Percentiles rank a stretch among this genome's conserved stretches.
These are phyloP conservation scores for Macrolepiota fuliginosa DNA, from an alignment of 768 basidiomycete species.

Conservation along the genomic window DNA sequence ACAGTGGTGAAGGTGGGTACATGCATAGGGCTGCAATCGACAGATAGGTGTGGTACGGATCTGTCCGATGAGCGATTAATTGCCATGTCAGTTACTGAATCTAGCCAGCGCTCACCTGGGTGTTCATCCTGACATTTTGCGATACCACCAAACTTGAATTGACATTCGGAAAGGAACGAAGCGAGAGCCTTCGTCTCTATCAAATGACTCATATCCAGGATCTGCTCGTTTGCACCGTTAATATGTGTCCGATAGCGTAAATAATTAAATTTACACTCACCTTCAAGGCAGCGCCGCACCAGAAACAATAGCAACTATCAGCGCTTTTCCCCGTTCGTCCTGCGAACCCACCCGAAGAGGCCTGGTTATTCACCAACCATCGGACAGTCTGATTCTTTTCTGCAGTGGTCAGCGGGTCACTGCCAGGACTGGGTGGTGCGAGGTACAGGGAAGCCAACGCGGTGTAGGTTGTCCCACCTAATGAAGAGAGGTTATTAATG, in stretches of 20 bases:
- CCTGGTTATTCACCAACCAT: constrained; percentile 80
- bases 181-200: constrained; percentile 57
- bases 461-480: constrained; percentile 94
- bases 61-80: constrained; percentile 31
- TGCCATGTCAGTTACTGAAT: not conserved
- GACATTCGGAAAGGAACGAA: constrained; percentile 69
- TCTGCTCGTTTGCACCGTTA: constrained; percentile 38
- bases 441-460: constrained; percentile 75
- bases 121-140: constrained; percentile 77
- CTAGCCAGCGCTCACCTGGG: constrained; percentile 54
- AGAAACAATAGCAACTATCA: constrained; percentile 97
- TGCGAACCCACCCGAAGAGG: constrained; percentile 72
- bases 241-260: not conserved
- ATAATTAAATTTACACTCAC: constrained; percentile 39
- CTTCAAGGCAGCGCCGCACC: constrained; percentile 80
- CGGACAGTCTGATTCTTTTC: constrained; percentile 58
- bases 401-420: constrained; percentile 26
- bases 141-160: constrained; percentile 89
- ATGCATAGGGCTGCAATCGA: constrained; percentile 80
- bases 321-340: constrained; percentile 86
- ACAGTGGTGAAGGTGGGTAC: constrained; percentile 43
- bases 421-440: constrained; percentile 27
- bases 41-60: constrained; percentile 95
- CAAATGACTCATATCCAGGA: constrained; percentile 59
- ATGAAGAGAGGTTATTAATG: not conserved